These are phyloP conservation scores for Lactarius indigo DNA, from an alignment of 768 basidiomycete species.

Conservation along the genomic window DNA sequence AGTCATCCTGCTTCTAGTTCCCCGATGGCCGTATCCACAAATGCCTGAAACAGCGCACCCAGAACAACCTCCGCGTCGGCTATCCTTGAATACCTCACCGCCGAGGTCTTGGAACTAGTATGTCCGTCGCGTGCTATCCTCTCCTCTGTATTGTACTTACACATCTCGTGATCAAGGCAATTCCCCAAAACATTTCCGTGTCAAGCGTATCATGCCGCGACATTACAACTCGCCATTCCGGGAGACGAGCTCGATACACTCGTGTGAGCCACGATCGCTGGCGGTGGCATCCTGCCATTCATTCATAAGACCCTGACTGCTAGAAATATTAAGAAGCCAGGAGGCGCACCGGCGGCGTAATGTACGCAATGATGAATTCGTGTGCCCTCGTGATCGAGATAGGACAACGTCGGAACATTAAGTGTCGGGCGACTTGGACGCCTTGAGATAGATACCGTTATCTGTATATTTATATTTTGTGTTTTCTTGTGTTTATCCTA, in stretches of 20 bases:
- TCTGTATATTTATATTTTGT: neutral
- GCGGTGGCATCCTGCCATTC: neutral
- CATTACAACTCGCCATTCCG: neutral
- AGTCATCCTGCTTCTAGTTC: conserved; percentile 49
- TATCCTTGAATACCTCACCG: conserved; percentile 45
- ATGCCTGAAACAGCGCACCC: conserved; percentile 87
- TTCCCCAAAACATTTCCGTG: conserved; percentile 91
- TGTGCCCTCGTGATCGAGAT: too few relatives aligned
- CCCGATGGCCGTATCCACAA: conserved; percentile 97
- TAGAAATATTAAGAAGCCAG: conserved; percentile 35
- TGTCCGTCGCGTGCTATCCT: neutral
- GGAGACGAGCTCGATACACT: neutral
- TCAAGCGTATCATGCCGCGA: conserved; percentile 46
- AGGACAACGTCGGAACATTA: neutral
- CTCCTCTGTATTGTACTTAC: neutral
- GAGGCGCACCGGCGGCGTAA: conserved; percentile 13
- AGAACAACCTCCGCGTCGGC: conserved; percentile 91
- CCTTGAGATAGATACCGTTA: neutral
- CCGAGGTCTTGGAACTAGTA: neutral
- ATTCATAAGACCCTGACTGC: neutral
- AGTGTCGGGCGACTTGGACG: too few relatives aligned
- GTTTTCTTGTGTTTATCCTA: neutral
- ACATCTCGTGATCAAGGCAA: conserved; percentile 58
- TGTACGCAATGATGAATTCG: neutral
- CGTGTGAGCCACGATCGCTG: neutral